Conservation (phyloP, 1,284 basidiomycete genomes). For the Phlebopus sp. region DNA sequence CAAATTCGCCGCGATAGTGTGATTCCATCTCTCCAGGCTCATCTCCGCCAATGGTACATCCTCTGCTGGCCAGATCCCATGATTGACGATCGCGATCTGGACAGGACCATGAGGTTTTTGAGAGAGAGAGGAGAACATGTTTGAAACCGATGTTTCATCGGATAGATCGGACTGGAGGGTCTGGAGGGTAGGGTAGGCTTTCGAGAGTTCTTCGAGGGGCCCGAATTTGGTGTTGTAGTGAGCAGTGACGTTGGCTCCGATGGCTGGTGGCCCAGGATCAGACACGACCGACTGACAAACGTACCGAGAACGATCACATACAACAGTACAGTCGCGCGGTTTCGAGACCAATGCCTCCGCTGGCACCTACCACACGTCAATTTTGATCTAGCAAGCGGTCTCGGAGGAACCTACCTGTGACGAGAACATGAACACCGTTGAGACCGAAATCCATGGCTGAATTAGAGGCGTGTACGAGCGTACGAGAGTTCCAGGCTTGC, state of each 20-base stretch:
- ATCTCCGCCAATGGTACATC: constrained; percentile 55
- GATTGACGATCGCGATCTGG: constrained; percentile 62
- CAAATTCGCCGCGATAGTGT: constrained; percentile 61
- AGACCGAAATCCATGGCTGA: constrained; percentile 37
- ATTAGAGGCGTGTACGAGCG: too few species aligned
- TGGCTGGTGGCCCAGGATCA: constrained; percentile 39
- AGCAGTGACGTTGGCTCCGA: constrained; percentile 69
- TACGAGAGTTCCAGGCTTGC: too few species aligned
- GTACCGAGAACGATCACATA: constrained; percentile 23
- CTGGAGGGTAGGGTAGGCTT: constrained; percentile 37
- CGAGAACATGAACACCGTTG: constrained; percentile 37
- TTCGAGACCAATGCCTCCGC: constrained; percentile 65
- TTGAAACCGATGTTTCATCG: constrained; percentile 49
- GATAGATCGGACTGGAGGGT: constrained; percentile 57
- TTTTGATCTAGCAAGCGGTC: neutral
- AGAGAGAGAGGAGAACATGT: constrained; percentile 40
- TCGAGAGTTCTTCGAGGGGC: constrained; percentile 43
- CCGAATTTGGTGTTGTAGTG: constrained; percentile 62
- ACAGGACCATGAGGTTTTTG: constrained; percentile 45
- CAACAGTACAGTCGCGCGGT: constrained; percentile 54
- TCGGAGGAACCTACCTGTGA: constrained; percentile 33
- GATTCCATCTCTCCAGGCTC: constrained; percentile 64
- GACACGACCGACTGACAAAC: neutral
- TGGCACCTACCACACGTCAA: constrained; percentile 46
- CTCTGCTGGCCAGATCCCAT: constrained; percentile 52